Conservation (phyloP, 768 basidiomycete genomes). For the Gelatoporia subvermispora region DNA sequence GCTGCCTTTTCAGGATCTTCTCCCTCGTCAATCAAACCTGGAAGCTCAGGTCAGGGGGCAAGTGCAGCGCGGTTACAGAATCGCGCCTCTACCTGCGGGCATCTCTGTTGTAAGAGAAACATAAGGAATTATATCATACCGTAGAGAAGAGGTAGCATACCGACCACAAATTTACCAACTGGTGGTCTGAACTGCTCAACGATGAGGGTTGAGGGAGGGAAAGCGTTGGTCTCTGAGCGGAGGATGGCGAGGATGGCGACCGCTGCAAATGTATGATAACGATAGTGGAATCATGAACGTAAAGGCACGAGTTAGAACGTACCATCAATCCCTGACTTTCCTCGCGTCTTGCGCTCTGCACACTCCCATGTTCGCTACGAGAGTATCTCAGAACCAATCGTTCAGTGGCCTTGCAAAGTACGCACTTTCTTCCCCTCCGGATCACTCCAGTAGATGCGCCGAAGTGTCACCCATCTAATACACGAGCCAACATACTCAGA, state of each 20-base stretch:
- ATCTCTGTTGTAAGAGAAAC: constrained; percentile 37
- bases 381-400: neutral
- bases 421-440: constrained; percentile 68
- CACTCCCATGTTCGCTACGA: constrained; percentile 81
- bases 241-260: constrained; percentile 84
- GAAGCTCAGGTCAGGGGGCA: neutral
- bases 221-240: constrained; percentile 65
- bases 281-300: neutral
- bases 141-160: constrained; percentile 28
- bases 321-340: constrained; percentile 80
- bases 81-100: constrained; percentile 55
- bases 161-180: constrained; percentile 69
- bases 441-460: constrained; percentile 79
- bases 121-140: constrained; percentile 1
- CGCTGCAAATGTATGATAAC: constrained; percentile 36
- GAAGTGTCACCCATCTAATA: constrained; percentile 77
- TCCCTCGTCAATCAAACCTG: constrained; percentile 80
- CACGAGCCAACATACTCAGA: neutral
- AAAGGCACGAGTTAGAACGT: neutral
- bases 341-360: constrained; percentile 78
- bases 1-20: constrained; percentile 81
- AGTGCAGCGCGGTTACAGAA: constrained; percentile 29
- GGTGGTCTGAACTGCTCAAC: constrained; percentile 94
- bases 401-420: neutral
- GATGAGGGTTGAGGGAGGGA: constrained; percentile 74